These are phyloP conservation scores for Melanomma pulvis-pyrius DNA, from an alignment of 495 filamentous ascomycete genomes.

Conservation along the genomic window DNA sequence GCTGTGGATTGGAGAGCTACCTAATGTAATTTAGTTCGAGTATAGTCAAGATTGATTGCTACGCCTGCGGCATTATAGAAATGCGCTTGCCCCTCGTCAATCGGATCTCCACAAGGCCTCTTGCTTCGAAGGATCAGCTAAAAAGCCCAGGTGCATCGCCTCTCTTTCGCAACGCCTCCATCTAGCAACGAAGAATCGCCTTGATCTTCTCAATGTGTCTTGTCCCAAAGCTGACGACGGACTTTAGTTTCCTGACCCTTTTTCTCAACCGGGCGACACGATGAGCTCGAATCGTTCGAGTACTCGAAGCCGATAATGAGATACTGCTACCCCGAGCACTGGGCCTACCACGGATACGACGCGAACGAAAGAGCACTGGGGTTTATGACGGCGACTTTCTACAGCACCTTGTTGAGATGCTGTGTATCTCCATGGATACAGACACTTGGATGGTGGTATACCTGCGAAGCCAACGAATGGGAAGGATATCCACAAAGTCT, in stretches of 20 bases:
- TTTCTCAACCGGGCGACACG: conserved; percentile 14
- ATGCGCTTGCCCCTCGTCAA: too few relatives aligned
- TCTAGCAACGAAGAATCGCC: too few relatives aligned
- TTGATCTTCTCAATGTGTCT: too few relatives aligned
- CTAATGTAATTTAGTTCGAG: too few relatives aligned
- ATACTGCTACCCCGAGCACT: conserved; percentile 19
- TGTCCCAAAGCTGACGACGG: conserved; percentile 12
- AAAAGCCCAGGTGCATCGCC: too few relatives aligned
- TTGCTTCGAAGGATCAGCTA: too few relatives aligned
- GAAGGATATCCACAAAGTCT: conserved; percentile 32
- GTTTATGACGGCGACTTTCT: conserved; percentile 35
- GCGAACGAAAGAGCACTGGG: conserved; percentile 29
- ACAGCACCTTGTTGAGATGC: conserved; percentile 35
- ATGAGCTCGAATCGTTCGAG: conserved; percentile 36
- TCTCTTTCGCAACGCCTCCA: too few relatives aligned
- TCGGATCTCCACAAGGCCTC: too few relatives aligned
- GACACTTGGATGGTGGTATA: conserved; percentile 28
- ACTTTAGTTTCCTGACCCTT: conserved; percentile 33
- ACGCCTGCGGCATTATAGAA: too few relatives aligned
- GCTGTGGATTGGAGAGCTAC: too few relatives aligned
- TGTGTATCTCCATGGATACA: conserved; percentile 35
- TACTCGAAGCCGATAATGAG: conserved; percentile 21
- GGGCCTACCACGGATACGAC: too few relatives aligned
- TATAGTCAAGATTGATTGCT: too few relatives aligned
- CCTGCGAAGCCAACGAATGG: conserved; percentile 30